These are phyloP conservation scores for Paecilomyces variotii DNA, from an alignment of 2,329 filamentous ascomycete genomes.

Conservation along the genomic window DNA sequence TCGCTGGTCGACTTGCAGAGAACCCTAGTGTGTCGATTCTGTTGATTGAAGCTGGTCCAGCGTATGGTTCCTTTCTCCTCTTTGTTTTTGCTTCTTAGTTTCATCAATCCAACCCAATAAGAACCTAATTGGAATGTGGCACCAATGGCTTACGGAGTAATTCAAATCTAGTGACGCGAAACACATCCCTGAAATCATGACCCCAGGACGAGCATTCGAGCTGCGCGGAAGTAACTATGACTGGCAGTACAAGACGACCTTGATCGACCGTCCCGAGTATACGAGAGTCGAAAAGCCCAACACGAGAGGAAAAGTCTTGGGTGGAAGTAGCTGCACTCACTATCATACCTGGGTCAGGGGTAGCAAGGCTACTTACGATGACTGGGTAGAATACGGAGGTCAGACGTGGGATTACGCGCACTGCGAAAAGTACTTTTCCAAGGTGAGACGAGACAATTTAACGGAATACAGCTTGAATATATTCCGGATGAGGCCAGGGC, in stretches of 20 bases:
- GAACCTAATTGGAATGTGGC: no score
- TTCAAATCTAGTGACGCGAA: conserved; percentile 26
- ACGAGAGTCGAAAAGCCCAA: conserved; percentile 55
- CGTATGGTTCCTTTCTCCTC: not conserved
- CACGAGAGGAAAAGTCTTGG: conserved; percentile 51
- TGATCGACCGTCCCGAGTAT: conserved; percentile 52
- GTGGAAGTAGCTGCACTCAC: conserved; percentile 52
- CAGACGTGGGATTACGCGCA: conserved; percentile 49
- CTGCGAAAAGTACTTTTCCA: conserved; percentile 39
- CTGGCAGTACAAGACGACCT: conserved; percentile 54
- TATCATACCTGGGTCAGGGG: conserved; percentile 58
- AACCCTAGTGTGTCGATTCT: not conserved
- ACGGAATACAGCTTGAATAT: no score
- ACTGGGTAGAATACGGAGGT: conserved; percentile 38
- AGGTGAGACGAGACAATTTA: not conserved
- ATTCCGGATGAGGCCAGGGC: not conserved
- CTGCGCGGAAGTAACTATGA: conserved; percentile 50
- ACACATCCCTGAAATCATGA: conserved; percentile 46
- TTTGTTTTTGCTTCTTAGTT: no score
- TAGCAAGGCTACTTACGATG: conserved; percentile 47
- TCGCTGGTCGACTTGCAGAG: not conserved
- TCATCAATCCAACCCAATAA: no score
- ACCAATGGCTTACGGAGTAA: no score
- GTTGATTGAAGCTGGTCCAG: not conserved
- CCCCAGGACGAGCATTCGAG: conserved; percentile 48